Evolutionary conservation across 495 filamentous ascomycete genomes (phyloP).

Genomic region (Aspergillus cristatus): DNA sequence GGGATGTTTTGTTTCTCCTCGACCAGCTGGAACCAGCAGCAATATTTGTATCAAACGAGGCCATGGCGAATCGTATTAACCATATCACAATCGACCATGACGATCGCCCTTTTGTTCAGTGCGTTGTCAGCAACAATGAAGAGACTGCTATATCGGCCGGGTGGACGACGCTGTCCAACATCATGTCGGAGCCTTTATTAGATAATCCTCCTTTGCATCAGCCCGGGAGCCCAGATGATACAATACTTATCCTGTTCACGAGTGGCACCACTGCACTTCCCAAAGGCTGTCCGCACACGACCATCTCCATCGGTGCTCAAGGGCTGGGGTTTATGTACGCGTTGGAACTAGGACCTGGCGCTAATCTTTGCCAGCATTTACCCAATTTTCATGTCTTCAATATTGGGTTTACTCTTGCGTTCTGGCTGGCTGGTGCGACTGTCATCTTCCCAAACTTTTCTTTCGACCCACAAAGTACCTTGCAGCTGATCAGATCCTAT

Average conservation of each 20-base stretch:
- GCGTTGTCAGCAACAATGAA: background rate
- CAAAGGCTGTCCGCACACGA: slow-evolving; percentile 27
- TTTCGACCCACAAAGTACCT: slow-evolving; percentile 23
- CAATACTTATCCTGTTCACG: slow-evolving; percentile 26
- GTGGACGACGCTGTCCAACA: background rate
- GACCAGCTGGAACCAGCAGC: slow-evolving; percentile 8
- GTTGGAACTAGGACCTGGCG: slow-evolving; percentile 5
- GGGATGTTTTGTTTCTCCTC: slow-evolving; percentile 13
- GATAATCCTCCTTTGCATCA: background rate
- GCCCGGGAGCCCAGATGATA: slow-evolving; percentile 3
- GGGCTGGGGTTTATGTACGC: slow-evolving; percentile 10
- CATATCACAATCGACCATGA: background rate
- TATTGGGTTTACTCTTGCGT: slow-evolving; percentile 19
- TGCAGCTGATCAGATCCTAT: slow-evolving; percentile 17
- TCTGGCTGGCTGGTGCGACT: slow-evolving; percentile 23
- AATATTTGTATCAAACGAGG: slow-evolving; percentile 13
- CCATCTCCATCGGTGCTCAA: slow-evolving; percentile 12
- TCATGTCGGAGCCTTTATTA: background rate
- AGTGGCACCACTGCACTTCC: slow-evolving; percentile 29
- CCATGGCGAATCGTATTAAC: slow-evolving; percentile 1
- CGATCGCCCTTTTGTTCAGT: background rate
- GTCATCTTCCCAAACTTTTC: slow-evolving; percentile 21
- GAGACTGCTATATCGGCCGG: background rate
- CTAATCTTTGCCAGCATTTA: slow-evolving; percentile 25
- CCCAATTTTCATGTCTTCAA: slow-evolving; percentile 30